phyloP scores from a whole-genome alignment of 176 grass and related monocot species.

The Rhynchospora breviuscula region DNA sequence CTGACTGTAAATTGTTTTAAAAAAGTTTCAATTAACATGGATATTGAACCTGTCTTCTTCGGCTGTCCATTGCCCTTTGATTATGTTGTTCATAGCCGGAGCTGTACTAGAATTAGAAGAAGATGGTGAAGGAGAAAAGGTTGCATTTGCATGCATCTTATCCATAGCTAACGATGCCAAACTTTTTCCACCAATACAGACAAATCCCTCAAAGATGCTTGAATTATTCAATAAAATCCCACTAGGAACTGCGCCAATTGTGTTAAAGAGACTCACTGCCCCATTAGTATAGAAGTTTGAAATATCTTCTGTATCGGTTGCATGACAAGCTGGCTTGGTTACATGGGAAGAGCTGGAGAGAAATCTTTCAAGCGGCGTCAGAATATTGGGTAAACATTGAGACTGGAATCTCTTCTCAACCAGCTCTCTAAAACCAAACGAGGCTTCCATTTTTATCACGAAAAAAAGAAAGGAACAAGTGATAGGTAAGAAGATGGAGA shows the following conservation, averaged over 20 bases:
- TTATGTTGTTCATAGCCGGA: slow-evolving; percentile 9
- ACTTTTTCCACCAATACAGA: not conserved
- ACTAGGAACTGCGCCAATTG: slow-evolving; percentile 8
- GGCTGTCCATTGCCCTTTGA: slow-evolving; percentile 54
- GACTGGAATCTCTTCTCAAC: slow-evolving; percentile 18
- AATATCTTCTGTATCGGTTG: not conserved
- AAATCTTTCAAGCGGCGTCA: slow-evolving; percentile 31
- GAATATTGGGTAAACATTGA: not conserved
- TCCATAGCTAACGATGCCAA: not conserved
- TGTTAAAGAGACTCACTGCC: not conserved
- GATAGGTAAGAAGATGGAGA: not conserved
- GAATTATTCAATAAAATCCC: slow-evolving; percentile 27
- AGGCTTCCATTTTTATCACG: slow-evolving; percentile 9
- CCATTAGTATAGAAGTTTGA: not conserved
- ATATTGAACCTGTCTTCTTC: slow-evolving; percentile 51
- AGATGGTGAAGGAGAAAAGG: slow-evolving; percentile 1
- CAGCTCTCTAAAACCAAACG: slow-evolving; percentile 8
- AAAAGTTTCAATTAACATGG: not conserved
- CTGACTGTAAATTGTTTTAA: not conserved
- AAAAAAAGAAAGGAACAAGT: slow-evolving; percentile 2
- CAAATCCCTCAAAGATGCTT: slow-evolving; percentile 22
- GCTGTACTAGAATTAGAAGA: not conserved
- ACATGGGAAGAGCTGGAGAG: slow-evolving; percentile 17
- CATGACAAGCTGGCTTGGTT: not conserved
- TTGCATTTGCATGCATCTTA: not conserved